Evolutionary conservation across 1,284 basidiomycete species (phyloP).

Genomic region (Fistulinella cinereoalba): DNA sequence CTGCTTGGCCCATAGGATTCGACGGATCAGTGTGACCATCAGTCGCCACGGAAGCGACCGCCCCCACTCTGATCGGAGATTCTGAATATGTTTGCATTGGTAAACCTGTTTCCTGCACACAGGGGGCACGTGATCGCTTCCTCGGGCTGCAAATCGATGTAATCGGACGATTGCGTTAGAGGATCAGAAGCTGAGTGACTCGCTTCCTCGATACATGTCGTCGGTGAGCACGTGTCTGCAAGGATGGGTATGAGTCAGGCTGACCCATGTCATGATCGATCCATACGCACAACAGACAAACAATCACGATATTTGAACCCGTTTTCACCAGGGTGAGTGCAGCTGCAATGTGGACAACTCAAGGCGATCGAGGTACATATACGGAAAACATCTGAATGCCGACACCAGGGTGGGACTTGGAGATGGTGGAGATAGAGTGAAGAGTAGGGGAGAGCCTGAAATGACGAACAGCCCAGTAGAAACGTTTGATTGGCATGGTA

Average conservation of each 20-base stretch:
- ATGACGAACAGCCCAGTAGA: constrained; percentile 17
- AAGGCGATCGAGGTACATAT: constrained; percentile 12
- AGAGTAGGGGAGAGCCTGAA: constrained; percentile 6
- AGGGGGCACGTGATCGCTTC: not conserved
- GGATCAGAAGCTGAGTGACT: too few species aligned
- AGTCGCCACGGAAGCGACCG: too few species aligned
- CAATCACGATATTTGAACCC: constrained; percentile 5
- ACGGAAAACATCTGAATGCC: constrained; percentile 1
- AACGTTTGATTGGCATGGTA: constrained; percentile 26
- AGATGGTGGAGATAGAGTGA: constrained; percentile 8
- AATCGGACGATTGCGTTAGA: not conserved
- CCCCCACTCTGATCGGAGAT: too few species aligned
- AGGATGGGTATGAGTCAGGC: not conserved
- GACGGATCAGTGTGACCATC: too few species aligned
- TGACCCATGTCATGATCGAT: not conserved
- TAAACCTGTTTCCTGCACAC: too few species aligned
- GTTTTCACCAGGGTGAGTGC: constrained; percentile 1
- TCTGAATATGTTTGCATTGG: too few species aligned
- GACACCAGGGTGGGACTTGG: constrained; percentile 3
- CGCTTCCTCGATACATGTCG: not conserved
- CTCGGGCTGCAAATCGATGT: not conserved
- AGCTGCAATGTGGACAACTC: constrained; percentile 22
- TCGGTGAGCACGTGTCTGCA: not conserved
- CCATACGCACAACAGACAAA: not conserved
- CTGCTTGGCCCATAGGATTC: too few species aligned